Percentiles rank a stretch among this genome's conserved stretches.
Conservation (phyloP, 1,139 yeast species). For the Suhomyces taliae region DNA sequence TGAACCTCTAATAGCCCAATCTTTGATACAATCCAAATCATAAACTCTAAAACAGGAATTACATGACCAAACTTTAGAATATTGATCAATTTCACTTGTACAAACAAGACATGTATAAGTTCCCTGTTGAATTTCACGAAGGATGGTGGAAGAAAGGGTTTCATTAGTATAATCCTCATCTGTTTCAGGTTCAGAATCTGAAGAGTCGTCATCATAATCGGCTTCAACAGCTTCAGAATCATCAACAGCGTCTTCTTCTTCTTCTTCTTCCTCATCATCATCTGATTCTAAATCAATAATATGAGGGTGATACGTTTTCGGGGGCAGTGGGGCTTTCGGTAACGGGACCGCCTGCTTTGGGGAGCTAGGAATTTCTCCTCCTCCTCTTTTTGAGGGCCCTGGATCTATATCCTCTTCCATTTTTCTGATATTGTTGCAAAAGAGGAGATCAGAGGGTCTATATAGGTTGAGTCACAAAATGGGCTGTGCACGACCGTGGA, state of each 20-base stretch:
- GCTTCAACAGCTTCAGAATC: background rate
- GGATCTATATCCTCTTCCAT: conserved; percentile 10
- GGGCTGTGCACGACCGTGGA: background rate
- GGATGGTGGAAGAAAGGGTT: conserved; percentile 39
- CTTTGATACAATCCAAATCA: conserved; percentile 75
- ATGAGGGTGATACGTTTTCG: conserved; percentile 13
- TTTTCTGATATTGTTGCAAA: background rate
- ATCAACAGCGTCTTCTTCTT: background rate
- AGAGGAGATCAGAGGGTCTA: background rate
- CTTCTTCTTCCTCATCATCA: conserved; percentile 3
- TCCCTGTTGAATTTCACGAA: conserved; percentile 63
- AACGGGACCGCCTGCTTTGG: background rate
- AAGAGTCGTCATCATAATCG: background rate
- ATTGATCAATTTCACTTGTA: conserved; percentile 73
- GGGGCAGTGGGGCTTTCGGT: background rate
- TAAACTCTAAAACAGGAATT: conserved; percentile 71
- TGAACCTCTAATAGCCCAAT: conserved; percentile 80
- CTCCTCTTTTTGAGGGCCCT: background rate
- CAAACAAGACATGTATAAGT: conserved; percentile 79
- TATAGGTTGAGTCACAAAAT: background rate
- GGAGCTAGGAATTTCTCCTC: background rate
- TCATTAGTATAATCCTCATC: conserved; percentile 29
- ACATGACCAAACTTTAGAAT: conserved; percentile 75
- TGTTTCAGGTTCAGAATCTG: conserved; percentile 7
- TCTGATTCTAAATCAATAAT: conserved; percentile 17